These are phyloP conservation scores for Puccinia hordei DNA, from an alignment of 1,284 basidiomycete genomes.

Conservation along the genomic window DNA sequence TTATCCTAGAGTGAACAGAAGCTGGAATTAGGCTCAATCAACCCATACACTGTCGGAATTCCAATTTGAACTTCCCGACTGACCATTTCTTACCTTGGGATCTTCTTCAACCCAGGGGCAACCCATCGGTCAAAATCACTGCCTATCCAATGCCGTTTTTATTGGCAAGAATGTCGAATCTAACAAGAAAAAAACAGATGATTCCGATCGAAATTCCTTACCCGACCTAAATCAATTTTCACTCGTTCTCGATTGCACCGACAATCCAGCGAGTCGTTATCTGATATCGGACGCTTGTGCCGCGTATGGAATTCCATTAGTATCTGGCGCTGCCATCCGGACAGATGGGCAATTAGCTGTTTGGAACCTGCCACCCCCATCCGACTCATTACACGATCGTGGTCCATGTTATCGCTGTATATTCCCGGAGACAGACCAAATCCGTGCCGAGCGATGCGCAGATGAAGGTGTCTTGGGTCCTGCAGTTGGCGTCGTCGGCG, in stretches of 20 bases:
- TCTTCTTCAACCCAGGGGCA: constrained; percentile 64
- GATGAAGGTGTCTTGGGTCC: constrained; percentile 88
- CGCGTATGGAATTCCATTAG: constrained; percentile 72
- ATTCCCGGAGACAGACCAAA: constrained; percentile 74
- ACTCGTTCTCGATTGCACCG: constrained; percentile 91
- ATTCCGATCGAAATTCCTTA: background rate
- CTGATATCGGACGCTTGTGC: constrained; percentile 90
- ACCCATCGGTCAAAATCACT: constrained; percentile 66
- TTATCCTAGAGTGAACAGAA: background rate
- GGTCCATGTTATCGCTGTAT: constrained; percentile 94
- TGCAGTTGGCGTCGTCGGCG: constrained; percentile 87
- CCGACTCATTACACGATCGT: constrained; percentile 53
- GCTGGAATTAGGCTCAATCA: background rate
- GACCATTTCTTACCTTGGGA: background rate
- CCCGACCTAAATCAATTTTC: constrained; percentile 17
- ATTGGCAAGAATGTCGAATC: background rate
- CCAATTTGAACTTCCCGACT: background rate
- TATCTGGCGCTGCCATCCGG: constrained; percentile 89
- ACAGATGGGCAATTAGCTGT: constrained; percentile 86
- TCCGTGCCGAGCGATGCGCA: constrained; percentile 72
- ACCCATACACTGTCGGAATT: too few relatives aligned
- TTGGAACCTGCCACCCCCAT: constrained; percentile 66
- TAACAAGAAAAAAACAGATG: background rate
- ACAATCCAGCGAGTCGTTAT: constrained; percentile 89
- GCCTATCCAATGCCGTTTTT: constrained; percentile 62